Conservation (phyloP, 768 basidiomycete species). For the Trametes coccinea region DNA sequence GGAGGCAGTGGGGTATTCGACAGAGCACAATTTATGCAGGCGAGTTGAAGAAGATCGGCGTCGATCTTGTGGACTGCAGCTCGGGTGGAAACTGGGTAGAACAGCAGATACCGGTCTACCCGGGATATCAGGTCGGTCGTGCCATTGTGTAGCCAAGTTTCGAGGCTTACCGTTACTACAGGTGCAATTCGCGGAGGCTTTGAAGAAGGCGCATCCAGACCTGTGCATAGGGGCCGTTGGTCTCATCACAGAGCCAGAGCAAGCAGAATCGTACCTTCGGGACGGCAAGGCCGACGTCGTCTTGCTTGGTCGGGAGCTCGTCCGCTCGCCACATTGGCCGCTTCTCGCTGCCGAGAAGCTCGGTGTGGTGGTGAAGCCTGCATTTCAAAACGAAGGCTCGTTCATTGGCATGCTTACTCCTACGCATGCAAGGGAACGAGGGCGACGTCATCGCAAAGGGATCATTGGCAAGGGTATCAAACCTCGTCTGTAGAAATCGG, state of each 20-base stretch:
- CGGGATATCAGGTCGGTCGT: slow-evolving; percentile 59
- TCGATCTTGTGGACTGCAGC: slow-evolving; percentile 74
- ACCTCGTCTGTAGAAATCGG: no score
- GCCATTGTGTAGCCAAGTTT: not conserved
- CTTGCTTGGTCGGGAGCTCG: slow-evolving; percentile 63
- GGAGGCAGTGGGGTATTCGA: slow-evolving; percentile 75
- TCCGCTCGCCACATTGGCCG: slow-evolving; percentile 68
- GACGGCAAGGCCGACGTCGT: slow-evolving; percentile 69
- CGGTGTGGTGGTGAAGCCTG: slow-evolving; percentile 63
- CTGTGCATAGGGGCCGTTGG: slow-evolving; percentile 69
- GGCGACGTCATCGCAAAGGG: no score
- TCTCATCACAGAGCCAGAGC: slow-evolving; percentile 63
- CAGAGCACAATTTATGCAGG: slow-evolving; percentile 64
- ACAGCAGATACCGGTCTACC: slow-evolving; percentile 56
- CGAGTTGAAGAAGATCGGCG: slow-evolving; percentile 57
- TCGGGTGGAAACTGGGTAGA: slow-evolving; percentile 61
- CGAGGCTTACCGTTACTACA: slow-evolving; percentile 25
- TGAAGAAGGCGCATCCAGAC: slow-evolving; percentile 61
- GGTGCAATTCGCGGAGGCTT: slow-evolving; percentile 67
- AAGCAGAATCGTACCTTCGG: slow-evolving; percentile 62
- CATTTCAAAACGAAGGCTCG: slow-evolving; percentile 25
- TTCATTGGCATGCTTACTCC: no score
- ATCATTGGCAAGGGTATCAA: no score
- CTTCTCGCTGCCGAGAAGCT: slow-evolving; percentile 62
- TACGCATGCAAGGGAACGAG: no score